Percentiles rank a stretch among this genome's conserved stretches.
phyloP scores from a whole-genome alignment of 2,329 filamentous ascomycete genomes.

The Elsinoe arachidis region DNA sequence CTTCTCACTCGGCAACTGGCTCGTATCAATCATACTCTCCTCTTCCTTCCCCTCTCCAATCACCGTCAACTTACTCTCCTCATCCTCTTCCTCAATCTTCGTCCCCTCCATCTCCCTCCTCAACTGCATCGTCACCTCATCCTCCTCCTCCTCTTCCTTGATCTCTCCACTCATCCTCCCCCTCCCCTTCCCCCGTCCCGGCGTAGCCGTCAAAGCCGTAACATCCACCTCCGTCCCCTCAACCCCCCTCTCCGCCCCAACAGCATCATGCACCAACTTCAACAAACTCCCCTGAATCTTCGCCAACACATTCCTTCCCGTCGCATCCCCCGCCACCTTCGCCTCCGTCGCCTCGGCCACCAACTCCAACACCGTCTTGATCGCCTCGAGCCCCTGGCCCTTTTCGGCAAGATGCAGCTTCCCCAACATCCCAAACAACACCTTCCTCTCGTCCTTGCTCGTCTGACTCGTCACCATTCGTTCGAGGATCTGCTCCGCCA shows the following conservation, averaged over 20 bases:
- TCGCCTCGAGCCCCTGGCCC: slow-evolving; percentile 22
- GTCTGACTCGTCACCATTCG: slow-evolving; percentile 56
- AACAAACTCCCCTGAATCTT: slow-evolving; percentile 44
- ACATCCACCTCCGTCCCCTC: slow-evolving; percentile 25
- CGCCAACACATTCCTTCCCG: slow-evolving; percentile 45
- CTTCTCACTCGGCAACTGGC: slow-evolving; percentile 16
- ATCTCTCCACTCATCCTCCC: too few relatives aligned
- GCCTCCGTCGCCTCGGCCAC: slow-evolving; percentile 40
- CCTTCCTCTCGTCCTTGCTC: slow-evolving; percentile 77
- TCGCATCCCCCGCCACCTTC: slow-evolving; percentile 43
- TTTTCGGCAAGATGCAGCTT: slow-evolving; percentile 65
- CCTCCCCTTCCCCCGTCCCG: slow-evolving; percentile 11
- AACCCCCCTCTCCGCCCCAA: slow-evolving; percentile 24
- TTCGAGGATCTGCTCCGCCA: slow-evolving; percentile 70
- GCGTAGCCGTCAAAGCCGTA: slow-evolving; percentile 1
- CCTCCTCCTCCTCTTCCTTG: slow-evolving; percentile 13
- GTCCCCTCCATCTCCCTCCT: slow-evolving; percentile 16
- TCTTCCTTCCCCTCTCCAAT: slow-evolving; percentile 9
- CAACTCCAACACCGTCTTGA: slow-evolving; percentile 37
- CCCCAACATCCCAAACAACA: slow-evolving; percentile 64
- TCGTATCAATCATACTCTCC: slow-evolving; percentile 13
- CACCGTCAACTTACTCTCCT: slow-evolving; percentile 14
- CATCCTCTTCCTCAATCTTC: slow-evolving; percentile 15
- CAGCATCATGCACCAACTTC: slow-evolving; percentile 43
- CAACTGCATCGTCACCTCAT: slow-evolving; percentile 16